These are phyloP conservation scores for Fusarium zealandicum DNA, from an alignment of 2,329 filamentous ascomycete species.

Conservation along the genomic window DNA sequence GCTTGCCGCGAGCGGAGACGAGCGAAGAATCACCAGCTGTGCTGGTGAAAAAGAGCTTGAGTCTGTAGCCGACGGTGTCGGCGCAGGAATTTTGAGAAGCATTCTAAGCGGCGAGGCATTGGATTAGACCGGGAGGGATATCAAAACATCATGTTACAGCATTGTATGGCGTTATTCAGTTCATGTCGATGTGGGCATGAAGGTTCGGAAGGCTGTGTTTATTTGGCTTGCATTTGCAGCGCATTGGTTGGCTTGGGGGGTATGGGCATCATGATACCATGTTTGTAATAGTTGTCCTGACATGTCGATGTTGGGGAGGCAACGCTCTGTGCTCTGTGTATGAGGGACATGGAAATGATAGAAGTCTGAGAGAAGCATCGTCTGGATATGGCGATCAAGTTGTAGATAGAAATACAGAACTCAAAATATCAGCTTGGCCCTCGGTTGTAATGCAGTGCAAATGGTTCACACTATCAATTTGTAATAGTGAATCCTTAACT, in stretches of 20 bases:
- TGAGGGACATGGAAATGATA: not conserved
- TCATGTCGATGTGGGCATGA: not conserved
- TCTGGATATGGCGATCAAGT: slow-evolving; percentile 1
- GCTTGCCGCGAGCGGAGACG: slow-evolving; percentile 66
- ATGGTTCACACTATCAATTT: not conserved
- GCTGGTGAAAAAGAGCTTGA: slow-evolving; percentile 83
- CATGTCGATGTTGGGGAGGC: slow-evolving; percentile 5
- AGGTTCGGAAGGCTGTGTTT: slow-evolving; percentile 9
- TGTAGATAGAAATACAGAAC: not conserved
- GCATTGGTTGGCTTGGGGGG: slow-evolving; percentile 13
- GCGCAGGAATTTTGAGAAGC: slow-evolving; percentile 66
- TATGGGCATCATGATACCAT: slow-evolving; percentile 26
- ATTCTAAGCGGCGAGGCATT: slow-evolving; percentile 68
- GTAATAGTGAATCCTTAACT: not conserved
- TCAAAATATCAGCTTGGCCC: too few relatives aligned
- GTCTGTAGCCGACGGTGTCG: slow-evolving; percentile 69
- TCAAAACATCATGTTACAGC: slow-evolving; percentile 23
- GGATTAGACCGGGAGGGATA: slow-evolving; percentile 49
- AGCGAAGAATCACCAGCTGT: slow-evolving; percentile 79
- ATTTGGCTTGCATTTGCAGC: slow-evolving; percentile 29
- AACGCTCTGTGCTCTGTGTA: not conserved
- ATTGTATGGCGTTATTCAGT: slow-evolving; percentile 35
- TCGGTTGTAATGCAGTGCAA: too few relatives aligned
- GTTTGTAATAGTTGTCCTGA: slow-evolving; percentile 22
- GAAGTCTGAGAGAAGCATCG: slow-evolving; percentile 1